Percentiles rank a stretch among this genome's conserved stretches.
phyloP scores from a whole-genome alignment of 768 basidiomycete genomes.

The Xerocomellus dryophilus region DNA sequence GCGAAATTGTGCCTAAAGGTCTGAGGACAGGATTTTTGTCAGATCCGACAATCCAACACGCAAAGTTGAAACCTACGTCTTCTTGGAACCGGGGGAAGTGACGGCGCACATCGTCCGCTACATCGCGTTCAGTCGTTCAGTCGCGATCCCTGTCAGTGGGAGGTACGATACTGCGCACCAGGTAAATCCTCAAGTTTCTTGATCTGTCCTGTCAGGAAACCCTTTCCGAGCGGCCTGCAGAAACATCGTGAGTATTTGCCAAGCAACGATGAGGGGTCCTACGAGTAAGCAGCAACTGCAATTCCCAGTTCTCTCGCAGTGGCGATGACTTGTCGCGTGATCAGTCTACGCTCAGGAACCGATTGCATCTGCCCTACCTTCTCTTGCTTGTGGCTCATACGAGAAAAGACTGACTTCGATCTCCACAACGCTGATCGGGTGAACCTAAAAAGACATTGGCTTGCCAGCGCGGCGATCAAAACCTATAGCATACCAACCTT shows the following conservation, averaged over 20 bases:
- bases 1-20: slow-evolving; percentile 41
- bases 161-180: slow-evolving; percentile 11
- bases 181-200: slow-evolving; percentile 37
- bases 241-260: neutral
- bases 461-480: neutral
- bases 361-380: slow-evolving; percentile 24
- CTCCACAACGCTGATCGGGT: slow-evolving; percentile 58
- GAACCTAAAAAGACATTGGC: slow-evolving; percentile 34
- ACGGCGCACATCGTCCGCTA: slow-evolving; percentile 40
- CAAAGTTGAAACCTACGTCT: slow-evolving; percentile 29
- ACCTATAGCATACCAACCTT: slow-evolving; percentile 6
- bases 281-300: slow-evolving; percentile 60
- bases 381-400: slow-evolving; percentile 49
- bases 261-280: slow-evolving; percentile 11
- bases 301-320: slow-evolving; percentile 54
- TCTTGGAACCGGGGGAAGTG: slow-evolving; percentile 41
- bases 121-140: slow-evolving; percentile 9
- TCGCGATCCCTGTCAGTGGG: neutral
- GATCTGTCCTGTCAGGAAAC: slow-evolving; percentile 48
- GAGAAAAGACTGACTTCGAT: slow-evolving; percentile 64
- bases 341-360: neutral
- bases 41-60: neutral
- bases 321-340: slow-evolving; percentile 41
- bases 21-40: slow-evolving; percentile 14
- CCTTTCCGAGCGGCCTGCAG: slow-evolving; percentile 48